phyloP scores from a whole-genome alignment of 768 basidiomycete species.

The Amanita phalloides region DNA sequence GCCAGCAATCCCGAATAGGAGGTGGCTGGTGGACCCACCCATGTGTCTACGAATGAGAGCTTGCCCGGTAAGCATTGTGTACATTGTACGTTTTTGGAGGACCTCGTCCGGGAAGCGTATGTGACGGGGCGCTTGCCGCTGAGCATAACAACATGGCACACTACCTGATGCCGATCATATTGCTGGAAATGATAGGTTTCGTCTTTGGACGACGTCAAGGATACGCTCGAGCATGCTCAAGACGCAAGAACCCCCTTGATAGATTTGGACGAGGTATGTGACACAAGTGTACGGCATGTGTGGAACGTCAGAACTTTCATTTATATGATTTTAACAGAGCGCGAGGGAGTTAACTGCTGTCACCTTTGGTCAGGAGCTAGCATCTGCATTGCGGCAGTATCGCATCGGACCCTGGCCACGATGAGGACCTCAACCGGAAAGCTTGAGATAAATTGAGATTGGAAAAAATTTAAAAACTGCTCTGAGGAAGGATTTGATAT shows the following conservation, averaged over 20 bases:
- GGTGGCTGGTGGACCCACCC: neutral
- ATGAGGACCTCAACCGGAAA: conserved; percentile 34
- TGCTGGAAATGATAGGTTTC: conserved; percentile 34
- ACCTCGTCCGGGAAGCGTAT: too few species aligned
- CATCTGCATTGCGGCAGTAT: conserved; percentile 52
- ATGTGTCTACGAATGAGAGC: too few species aligned
- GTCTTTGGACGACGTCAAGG: conserved; percentile 76
- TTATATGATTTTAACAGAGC: conserved; percentile 37
- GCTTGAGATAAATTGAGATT: conserved; percentile 30
- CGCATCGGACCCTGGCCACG: conserved; percentile 26
- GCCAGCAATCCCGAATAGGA: too few species aligned
- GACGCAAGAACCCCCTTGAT: conserved; percentile 32
- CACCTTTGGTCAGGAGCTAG: conserved; percentile 75
- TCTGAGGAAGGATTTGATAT: conserved; percentile 70
- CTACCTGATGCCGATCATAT: neutral
- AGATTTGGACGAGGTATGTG: conserved; percentile 61
- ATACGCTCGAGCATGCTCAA: conserved; percentile 52
- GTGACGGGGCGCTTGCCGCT: conserved; percentile 18
- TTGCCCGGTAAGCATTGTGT: too few species aligned
- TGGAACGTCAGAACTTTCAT: conserved; percentile 41
- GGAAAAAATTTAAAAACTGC: conserved; percentile 50
- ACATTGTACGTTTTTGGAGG: neutral
- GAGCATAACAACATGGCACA: conserved; percentile 75
- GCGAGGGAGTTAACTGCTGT: conserved; percentile 75
- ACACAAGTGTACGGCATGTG: neutral